Percentiles rank a stretch among this genome's conserved stretches.
Evolutionary conservation across 768 basidiomycete genomes (phyloP).

Genomic region (Wakefieldia striispora): DNA sequence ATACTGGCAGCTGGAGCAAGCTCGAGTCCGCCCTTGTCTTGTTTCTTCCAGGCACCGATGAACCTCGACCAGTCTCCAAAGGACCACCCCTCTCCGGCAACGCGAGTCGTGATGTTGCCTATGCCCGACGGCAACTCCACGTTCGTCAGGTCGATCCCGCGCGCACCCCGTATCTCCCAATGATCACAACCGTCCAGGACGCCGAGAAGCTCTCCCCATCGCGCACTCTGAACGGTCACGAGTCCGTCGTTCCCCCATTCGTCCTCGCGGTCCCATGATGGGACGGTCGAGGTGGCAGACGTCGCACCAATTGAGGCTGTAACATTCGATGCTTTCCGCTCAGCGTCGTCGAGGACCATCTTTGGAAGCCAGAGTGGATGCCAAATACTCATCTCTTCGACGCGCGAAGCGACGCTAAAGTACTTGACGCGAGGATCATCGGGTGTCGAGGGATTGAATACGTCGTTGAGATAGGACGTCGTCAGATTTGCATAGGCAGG

Average conservation of each 20-base stretch:
- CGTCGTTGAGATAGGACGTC: constrained; percentile 70
- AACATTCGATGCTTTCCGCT: constrained; percentile 48
- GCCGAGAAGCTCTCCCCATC: constrained; percentile 96
- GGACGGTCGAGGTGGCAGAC: constrained; percentile 19
- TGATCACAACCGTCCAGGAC: constrained; percentile 89
- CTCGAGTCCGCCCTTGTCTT: constrained; percentile 41
- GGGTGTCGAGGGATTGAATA: constrained; percentile 83
- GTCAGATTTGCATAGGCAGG: constrained; percentile 96
- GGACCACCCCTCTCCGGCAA: constrained; percentile 45
- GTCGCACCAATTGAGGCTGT: neutral
- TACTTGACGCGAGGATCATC: constrained; percentile 83
- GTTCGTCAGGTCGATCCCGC: constrained; percentile 63
- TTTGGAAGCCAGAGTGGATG: constrained; percentile 98
- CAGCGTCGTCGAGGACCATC: constrained; percentile 85
- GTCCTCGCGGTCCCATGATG: constrained; percentile 49
- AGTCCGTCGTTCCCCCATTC: constrained; percentile 90
- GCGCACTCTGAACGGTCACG: constrained; percentile 87
- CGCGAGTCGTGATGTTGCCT: constrained; percentile 33
- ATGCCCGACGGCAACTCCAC: constrained; percentile 56
- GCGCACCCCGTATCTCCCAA: constrained; percentile 91
- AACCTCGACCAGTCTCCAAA: constrained; percentile 61
- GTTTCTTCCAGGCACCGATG: constrained; percentile 58
- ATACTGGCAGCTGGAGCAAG: constrained; percentile 22
- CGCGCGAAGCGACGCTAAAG: constrained; percentile 86
- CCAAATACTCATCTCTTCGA: constrained; percentile 65